Evolutionary conservation across 305 asterid species (phyloP), one percentile per base, ranked within the genome.

Genomic region (Rubia peregrina): DNA sequence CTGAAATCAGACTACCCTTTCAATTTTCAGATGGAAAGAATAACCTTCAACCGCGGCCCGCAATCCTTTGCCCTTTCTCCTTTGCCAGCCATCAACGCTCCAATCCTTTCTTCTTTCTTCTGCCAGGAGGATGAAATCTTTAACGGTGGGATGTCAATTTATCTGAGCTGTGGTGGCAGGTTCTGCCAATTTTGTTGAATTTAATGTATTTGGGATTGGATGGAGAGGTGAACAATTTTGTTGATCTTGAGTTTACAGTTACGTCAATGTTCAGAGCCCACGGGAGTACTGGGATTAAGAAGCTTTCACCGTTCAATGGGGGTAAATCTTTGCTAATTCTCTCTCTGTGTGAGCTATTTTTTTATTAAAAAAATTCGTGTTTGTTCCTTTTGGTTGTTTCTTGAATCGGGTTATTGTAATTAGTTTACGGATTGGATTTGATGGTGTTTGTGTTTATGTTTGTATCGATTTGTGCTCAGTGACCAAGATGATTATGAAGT

Each of bases 291-390:
- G 62, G 62, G 62, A 56, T 22, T 56, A 56, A 33, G 62, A 56
- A 56, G 62, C 62, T 19, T 26, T 56, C n/a, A 56, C 62, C 62
- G 62, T 56, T 56, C 62, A 56, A 56, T 56, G 62, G 62, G 62
- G 62, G 62, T 56, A 19, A 56, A 56, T 56, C 62, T n/a, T 9
- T 56, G 26, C 62, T 9, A n/a, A 7, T 56, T 56, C 14, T 22
- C 21, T n/a, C 11, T 17, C 3, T 51, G 0, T 3, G 16, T 53
- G 7, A 0, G 7, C 9, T 43, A 6, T n/a, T 53, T 53, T 7
- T 19, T 1, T 4, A 24, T 0, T 24, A 0, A 49, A 49, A 49
- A 19, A 24, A 3, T 56, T 16, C 3, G 59, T n/a, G 21, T 51
- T n/a, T 51, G 59, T n/a, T 7, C 59, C 59, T 51, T 14, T 51